Conservation (phyloP, 441 rosid genomes). For the Erodium texanum region DNA sequence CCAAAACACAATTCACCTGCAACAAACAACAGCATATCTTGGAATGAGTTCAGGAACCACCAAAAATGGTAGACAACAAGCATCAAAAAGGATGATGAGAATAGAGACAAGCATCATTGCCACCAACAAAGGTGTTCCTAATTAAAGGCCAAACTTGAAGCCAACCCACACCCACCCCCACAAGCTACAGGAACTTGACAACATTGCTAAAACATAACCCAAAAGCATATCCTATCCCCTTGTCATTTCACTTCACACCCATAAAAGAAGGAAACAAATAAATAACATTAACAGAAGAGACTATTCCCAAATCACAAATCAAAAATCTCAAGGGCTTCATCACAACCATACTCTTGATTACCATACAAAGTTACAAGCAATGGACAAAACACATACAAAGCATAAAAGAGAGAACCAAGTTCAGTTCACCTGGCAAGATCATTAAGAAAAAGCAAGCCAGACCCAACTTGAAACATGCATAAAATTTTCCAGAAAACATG, state of each 20-base stretch:
- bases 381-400: slow-evolving; percentile 7
- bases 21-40: slow-evolving; percentile 36
- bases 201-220: slow-evolving; percentile 2
- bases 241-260: slow-evolving; percentile 14
- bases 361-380: background rate
- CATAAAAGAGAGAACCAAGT: background rate
- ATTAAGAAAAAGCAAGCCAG: background rate
- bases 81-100: slow-evolving; percentile 24
- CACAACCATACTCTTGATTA: background rate
- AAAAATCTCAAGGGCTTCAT: too few relatives aligned
- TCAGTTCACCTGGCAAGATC: background rate
- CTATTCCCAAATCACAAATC: slow-evolving; percentile 11
- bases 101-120: slow-evolving; percentile 30
- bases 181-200: background rate
- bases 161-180: slow-evolving; percentile 7
- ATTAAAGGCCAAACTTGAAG: slow-evolving; percentile 15
- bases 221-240: slow-evolving; percentile 3
- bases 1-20: slow-evolving; percentile 52
- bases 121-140: slow-evolving; percentile 38
- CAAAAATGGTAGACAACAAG: slow-evolving; percentile 46
- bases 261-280: background rate
- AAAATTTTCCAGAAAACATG: background rate
- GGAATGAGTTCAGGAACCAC: slow-evolving; percentile 35
- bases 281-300: background rate
- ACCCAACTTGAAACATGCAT: background rate